Percentiles rank a stretch among this genome's conserved stretches.
phyloP scores from a whole-genome alignment of 179 eudicot genomes.

The Silene vulgaris region DNA sequence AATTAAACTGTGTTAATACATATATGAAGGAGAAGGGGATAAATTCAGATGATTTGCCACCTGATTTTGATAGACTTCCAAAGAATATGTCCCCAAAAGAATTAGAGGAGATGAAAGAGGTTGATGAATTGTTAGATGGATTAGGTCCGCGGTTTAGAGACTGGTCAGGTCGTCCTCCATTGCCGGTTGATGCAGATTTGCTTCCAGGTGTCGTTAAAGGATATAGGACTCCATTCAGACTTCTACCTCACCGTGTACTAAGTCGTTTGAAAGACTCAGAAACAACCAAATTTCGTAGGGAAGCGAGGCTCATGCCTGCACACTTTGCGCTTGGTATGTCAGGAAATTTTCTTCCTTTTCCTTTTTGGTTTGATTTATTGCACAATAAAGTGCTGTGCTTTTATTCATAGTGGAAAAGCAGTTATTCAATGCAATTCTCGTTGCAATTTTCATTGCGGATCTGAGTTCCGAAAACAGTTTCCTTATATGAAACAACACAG shows the following conservation, averaged over 20 bases:
- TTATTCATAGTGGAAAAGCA: too few species aligned
- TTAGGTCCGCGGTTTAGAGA: slow-evolving; percentile 78
- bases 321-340: slow-evolving; percentile 91
- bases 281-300: slow-evolving; percentile 54
- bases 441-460: too few species aligned
- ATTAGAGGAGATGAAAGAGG: slow-evolving; percentile 45
- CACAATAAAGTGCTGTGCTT: too few species aligned
- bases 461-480: too few species aligned
- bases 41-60: slow-evolving; percentile 16
- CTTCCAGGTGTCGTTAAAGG: slow-evolving; percentile 63
- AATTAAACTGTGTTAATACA: slow-evolving; percentile 65
- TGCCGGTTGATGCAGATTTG: slow-evolving; percentile 93
- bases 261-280: slow-evolving; percentile 49
- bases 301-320: slow-evolving; percentile 72
- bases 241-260: slow-evolving; percentile 60
- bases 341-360: background rate
- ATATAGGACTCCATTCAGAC: slow-evolving; percentile 72
- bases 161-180: slow-evolving; percentile 79
- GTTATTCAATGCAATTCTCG: too few species aligned
- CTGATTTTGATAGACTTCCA: slow-evolving; percentile 25
- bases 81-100: slow-evolving; percentile 51
- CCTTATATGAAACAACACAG: too few species aligned
- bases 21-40: slow-evolving; percentile 41
- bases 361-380: background rate
- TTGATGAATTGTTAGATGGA: slow-evolving; percentile 54